Base-by-base conservation (phyloP, 2,329 filamentous ascomycete genomes). In the Xylariaceae sp. region DNA sequence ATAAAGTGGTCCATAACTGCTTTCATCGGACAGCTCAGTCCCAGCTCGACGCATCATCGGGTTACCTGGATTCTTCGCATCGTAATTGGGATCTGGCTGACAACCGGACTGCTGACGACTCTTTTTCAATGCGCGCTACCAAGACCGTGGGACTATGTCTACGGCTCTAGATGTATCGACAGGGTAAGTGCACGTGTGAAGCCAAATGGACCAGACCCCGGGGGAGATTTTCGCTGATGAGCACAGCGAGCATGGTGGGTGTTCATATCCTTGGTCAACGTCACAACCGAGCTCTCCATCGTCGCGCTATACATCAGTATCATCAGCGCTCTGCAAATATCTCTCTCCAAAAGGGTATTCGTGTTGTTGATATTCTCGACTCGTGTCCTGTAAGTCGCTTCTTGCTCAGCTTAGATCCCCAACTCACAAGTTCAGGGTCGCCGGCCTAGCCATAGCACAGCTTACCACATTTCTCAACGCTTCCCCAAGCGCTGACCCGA, bases 71-170 rank as follows among this genome's bases (percentile, higher is more conserved):
- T 53, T 44, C 56, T 67, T 39, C 59, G 60, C 23, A 47, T 64
- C 11, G 15, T 62, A 1, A 57, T 65, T 17, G 65, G 57, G 8
- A 4, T 66, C 2, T 68, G 66, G 66, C 18, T 62, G 2, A 6
- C 64, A 4, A 57, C 62, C 7, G 56, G 62, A 0, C 51, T 64
- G 9, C 48, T 67, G 13, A 57, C 48, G 10, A 59, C 56, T 2
- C 55, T 69, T 4, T 69, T 69, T 37, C 64, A 67, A 55, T 68
- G 67, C 35, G 58, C 56, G 2, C 17, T 65, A 15, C 67, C 66
- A 2, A 55, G 55, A 8, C 66, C 67, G 4, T 69, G 67, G 67
- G 59, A 69, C n/a, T 67, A 62, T 55, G 4, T 67, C 17, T 37
- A 66, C 53, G 52, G 57, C 9, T 30, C 52, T 13, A 56, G 15